Conservation (phyloP, 331 rosid genomes). For the Rosa hybrid region DNA sequence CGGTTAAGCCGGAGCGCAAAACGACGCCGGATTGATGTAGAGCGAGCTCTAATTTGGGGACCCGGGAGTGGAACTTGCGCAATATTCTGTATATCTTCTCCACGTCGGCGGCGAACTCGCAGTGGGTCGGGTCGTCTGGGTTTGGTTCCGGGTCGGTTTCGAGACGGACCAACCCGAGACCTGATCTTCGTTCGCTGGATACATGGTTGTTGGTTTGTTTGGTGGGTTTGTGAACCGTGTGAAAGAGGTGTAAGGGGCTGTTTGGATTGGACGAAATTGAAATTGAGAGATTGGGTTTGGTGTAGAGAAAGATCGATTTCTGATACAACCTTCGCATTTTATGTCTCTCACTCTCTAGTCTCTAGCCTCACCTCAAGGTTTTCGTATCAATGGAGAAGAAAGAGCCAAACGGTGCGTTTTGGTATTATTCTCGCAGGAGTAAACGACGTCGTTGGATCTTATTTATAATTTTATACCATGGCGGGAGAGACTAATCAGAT, state of each 20-base stretch:
- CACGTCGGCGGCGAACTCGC: conserved; percentile 66
- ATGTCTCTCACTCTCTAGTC: neutral
- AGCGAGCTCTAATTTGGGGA: conserved; percentile 77
- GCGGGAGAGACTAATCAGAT: neutral
- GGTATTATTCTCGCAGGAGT: neutral
- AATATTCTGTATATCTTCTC: conserved; percentile 68
- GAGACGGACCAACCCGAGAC: conserved; percentile 46
- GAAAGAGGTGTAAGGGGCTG: conserved; percentile 15
- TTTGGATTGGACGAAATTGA: conserved; percentile 22
- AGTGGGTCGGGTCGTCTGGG: conserved; percentile 27
- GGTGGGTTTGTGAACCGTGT: conserved; percentile 5
- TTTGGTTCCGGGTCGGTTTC: conserved; percentile 18
- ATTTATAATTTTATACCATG: neutral
- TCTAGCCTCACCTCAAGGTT: neutral
- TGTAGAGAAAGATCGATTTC: conserved; percentile 19
- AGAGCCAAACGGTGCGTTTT: neutral
- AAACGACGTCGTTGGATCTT: neutral
- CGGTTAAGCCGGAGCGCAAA: conserved; percentile 62
- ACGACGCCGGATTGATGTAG: conserved; percentile 69
- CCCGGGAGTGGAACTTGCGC: conserved; percentile 67
- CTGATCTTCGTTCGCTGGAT: conserved; percentile 7
- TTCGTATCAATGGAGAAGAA: neutral
- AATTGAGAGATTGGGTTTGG: conserved; percentile 8
- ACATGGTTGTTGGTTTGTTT: neutral
- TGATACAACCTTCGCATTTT: conserved; percentile 32